phyloP scores from a whole-genome alignment of 306 rosid species.

The Crataegus laevigata region DNA sequence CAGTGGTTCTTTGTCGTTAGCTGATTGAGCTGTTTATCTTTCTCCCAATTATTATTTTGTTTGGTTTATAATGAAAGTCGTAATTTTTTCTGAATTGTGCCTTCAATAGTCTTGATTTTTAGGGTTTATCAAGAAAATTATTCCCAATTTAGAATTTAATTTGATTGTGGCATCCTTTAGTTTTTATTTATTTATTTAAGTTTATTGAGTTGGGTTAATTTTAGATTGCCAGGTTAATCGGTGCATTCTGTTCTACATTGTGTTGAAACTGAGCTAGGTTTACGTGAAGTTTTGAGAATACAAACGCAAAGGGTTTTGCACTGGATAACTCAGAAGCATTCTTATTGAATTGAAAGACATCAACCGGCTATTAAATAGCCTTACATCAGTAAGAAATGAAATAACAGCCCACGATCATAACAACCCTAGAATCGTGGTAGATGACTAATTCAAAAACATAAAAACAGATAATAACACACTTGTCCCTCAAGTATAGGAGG shows the following conservation, averaged over 20 bases:
- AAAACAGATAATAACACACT: no score
- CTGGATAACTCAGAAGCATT: no score
- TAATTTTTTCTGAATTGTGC: neutral
- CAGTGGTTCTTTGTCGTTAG: neutral
- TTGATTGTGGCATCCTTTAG: neutral
- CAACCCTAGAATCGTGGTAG: no score
- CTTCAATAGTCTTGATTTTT: neutral
- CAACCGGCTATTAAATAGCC: no score
- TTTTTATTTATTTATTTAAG: neutral
- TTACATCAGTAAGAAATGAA: no score
- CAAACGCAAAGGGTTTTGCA: no score
- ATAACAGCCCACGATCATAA: no score
- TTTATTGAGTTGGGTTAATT: neutral
- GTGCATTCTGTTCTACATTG: neutral
- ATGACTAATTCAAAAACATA: no score
- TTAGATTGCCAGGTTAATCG: neutral
- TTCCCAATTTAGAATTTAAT: neutral
- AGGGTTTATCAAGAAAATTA: neutral
- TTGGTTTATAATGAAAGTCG: neutral
- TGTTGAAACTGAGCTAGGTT: no score
- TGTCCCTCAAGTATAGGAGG: no score
- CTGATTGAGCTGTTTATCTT: neutral
- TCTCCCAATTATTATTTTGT: neutral
- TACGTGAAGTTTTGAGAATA: no score
- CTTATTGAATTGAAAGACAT: no score